phyloP scores from a whole-genome alignment of 306 rosid species.

The Elaeagnus macrophylla region DNA sequence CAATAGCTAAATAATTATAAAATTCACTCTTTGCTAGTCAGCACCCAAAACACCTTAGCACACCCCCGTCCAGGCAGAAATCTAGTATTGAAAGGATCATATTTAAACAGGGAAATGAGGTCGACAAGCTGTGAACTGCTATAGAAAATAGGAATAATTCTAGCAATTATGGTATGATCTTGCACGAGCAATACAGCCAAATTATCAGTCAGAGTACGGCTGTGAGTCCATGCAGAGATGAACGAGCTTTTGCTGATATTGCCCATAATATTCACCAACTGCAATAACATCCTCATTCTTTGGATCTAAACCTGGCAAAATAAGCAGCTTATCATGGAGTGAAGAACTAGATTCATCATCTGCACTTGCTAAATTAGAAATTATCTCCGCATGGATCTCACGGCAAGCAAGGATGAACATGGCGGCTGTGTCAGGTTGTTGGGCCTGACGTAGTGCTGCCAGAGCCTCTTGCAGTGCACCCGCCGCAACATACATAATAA shows the following conservation, averaged over 20 bases:
- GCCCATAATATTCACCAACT: constrained; percentile 67
- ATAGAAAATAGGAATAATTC: constrained; percentile 1
- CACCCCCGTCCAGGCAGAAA: too few relatives aligned
- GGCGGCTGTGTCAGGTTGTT: constrained; percentile 85
- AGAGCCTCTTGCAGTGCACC: constrained; percentile 92
- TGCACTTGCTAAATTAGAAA: constrained; percentile 34
- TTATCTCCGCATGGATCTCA: constrained; percentile 58
- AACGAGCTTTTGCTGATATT: constrained; percentile 80
- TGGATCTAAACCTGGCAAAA: constrained; percentile 65
- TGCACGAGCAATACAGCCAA: constrained; percentile 5
- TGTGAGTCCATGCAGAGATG: constrained; percentile 92
- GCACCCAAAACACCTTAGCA: too few relatives aligned
- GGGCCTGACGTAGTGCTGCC: constrained; percentile 89
- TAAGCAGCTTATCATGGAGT: constrained; percentile 30
- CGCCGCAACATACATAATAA: constrained; percentile 84
- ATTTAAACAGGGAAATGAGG: too few relatives aligned
- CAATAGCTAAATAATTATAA: too few relatives aligned
- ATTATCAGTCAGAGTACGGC: constrained; percentile 50
- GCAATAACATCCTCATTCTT: constrained; percentile 72
- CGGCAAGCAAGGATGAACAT: constrained; percentile 94
- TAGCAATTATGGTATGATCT: constrained; percentile 8
- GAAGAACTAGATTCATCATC: constrained; percentile 52
- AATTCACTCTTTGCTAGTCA: too few relatives aligned
- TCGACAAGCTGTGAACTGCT: too few relatives aligned
- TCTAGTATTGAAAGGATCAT: too few relatives aligned